phyloP scores from a whole-genome alignment of 1,284 basidiomycete species.

The Schizophyllum amplum region DNA sequence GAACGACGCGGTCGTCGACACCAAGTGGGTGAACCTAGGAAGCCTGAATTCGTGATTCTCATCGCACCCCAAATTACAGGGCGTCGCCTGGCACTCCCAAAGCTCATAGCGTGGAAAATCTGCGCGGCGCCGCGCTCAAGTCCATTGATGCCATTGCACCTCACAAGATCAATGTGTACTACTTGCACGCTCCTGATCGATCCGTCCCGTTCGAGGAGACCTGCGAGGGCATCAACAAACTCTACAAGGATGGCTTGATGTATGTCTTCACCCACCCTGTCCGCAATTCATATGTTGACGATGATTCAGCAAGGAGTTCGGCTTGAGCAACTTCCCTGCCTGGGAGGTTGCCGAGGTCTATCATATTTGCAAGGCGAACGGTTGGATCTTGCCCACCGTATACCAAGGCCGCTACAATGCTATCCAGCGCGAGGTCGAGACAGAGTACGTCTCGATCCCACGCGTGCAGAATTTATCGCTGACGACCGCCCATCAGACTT shows the following conservation, averaged over 20 bases:
- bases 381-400: conserved; percentile 6
- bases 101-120: conserved; percentile 27
- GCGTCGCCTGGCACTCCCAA: conserved; percentile 33
- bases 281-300: neutral
- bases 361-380: conserved; percentile 7
- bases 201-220: conserved; percentile 42
- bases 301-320: neutral
- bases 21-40: conserved; percentile 24
- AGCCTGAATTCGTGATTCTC: neutral
- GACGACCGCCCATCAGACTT: conserved; percentile 19
- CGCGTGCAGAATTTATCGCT: neutral
- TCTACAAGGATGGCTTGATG: conserved; percentile 29
- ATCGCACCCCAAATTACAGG: conserved; percentile 11
- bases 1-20: conserved; percentile 35
- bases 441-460: conserved; percentile 22
- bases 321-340: neutral
- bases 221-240: conserved; percentile 35
- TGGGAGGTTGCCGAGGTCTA: conserved; percentile 12
- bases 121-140: conserved; percentile 29
- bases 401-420: conserved; percentile 53
- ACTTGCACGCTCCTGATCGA: conserved; percentile 45
- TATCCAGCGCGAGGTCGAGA: conserved; percentile 19
- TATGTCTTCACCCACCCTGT: neutral
- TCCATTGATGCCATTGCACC: conserved; percentile 29
- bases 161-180: conserved; percentile 26